Conservation (phyloP, 176 grass and related monocot genomes). For the Zoysia japonica region DNA sequence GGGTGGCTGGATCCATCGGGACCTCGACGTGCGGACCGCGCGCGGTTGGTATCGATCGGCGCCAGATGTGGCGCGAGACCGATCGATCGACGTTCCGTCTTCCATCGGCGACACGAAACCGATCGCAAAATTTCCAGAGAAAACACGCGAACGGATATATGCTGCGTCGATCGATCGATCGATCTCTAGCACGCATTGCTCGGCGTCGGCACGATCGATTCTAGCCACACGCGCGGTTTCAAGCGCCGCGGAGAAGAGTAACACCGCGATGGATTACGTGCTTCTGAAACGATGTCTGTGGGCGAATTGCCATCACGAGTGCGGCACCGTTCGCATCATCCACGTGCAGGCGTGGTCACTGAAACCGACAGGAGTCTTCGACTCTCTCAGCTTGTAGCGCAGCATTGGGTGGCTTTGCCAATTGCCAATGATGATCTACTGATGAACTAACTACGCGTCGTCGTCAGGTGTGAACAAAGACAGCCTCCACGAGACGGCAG, state of each 20-base stretch:
- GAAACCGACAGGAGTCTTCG: constrained; percentile 9
- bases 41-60: not conserved
- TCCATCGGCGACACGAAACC: constrained; percentile 33
- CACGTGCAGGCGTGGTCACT: not conserved
- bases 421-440: not conserved
- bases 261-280: too few species aligned
- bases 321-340: not conserved
- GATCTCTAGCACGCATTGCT: too few species aligned
- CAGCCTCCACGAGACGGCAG: constrained; percentile 12
- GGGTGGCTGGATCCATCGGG: not conserved
- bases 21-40: not conserved
- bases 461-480: not conserved
- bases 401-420: not conserved
- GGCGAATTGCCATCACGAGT: not conserved
- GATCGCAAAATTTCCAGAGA: not conserved
- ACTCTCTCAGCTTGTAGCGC: too few species aligned
- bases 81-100: not conserved
- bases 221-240: not conserved
- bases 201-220: not conserved
- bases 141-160: not conserved
- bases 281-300: too few species aligned
- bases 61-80: not conserved
- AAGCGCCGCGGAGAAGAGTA: too few species aligned
- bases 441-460: not conserved
- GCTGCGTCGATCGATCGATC: too few species aligned